phyloP scores from a whole-genome alignment of 78 protist genomes.

The Pigoraptor vietnamica region DNA sequence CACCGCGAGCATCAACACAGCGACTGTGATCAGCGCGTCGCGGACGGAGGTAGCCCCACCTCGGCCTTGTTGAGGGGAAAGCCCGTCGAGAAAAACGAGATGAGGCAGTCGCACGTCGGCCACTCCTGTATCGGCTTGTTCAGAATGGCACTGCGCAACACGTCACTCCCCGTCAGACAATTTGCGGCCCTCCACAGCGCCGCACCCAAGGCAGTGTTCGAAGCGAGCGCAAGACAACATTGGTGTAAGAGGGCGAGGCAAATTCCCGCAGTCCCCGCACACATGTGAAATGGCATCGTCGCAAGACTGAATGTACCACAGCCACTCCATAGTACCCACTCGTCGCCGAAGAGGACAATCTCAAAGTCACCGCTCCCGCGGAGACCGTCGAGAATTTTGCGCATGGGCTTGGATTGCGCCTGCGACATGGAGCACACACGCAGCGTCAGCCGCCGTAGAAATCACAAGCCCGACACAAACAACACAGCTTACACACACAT shows the following conservation, averaged over 20 bases:
- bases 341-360: constrained; percentile 23
- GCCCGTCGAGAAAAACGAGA: constrained; percentile 72
- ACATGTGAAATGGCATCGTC: background rate
- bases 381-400: constrained; percentile 15
- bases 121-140: constrained; percentile 52
- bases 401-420: constrained; percentile 42
- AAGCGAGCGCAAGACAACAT: background rate
- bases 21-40: too few species aligned
- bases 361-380: constrained; percentile 17
- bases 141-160: constrained; percentile 2
- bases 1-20: too few species aligned
- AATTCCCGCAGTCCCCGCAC: background rate
- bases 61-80: constrained; percentile 70
- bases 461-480: background rate
- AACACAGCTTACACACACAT: background rate
- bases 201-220: background rate
- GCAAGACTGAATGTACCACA: background rate
- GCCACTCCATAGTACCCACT: background rate
- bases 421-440: background rate
- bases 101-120: constrained; percentile 70
- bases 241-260: background rate
- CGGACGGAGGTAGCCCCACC: too few species aligned
- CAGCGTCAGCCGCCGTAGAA: too few species aligned
- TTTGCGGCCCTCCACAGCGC: background rate
- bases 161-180: background rate